Base-by-base conservation (phyloP, 371 early-diverging fungal genomes). In the Mortierella sp. region DNA sequence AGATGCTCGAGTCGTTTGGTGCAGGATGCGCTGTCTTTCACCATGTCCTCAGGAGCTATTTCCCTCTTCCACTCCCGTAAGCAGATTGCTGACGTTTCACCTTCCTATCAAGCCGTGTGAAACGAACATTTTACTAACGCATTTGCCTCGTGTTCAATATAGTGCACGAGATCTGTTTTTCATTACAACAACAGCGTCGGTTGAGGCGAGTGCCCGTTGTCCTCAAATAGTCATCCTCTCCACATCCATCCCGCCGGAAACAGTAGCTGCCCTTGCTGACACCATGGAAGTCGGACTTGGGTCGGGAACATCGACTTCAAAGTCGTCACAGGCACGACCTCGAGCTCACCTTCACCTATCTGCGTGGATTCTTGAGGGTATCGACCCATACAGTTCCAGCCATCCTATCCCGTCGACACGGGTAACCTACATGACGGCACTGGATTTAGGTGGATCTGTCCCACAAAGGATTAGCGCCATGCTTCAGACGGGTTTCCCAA, bases 341-440 rank as follows among this genome's bases (percentile, higher is more conserved):
- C 52, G 72, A 18, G 86, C 80, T 2, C 79, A 79, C 8, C 39
- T 86, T 13, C 82, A 80, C 46, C 54, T 87, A 14, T 85, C 85
- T 19, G 88, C 86, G 8, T 87, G 88, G 88, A 83, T 87, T 12
- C 57, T 87, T 16, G 88, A 86, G 42, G 65, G 83, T 0, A 81
- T 87, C 14, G 88, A 87, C 27, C 88, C 88, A 1, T 87, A 87
- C 45, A 86, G 83, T 1, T 83, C 87, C 9, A 86, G 84, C 28
- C 84, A 87, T 58, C 88, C 86, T 0, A 87, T 87, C 18, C 88
- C 88, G 6, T 86, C 86, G 0, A 85, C 82, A 12, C 83, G 86
- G 0, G 86, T 83, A 4, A 85, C 83, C 0, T 83, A 71, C 54
- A 81, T 87, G 41, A 81, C 80, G 2, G 80, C 86, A 8, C 28